Evolutionary conservation across 805 yeast genomes (phyloP).

Genomic region (Schizosaccharomyces cryophilus): DNA sequence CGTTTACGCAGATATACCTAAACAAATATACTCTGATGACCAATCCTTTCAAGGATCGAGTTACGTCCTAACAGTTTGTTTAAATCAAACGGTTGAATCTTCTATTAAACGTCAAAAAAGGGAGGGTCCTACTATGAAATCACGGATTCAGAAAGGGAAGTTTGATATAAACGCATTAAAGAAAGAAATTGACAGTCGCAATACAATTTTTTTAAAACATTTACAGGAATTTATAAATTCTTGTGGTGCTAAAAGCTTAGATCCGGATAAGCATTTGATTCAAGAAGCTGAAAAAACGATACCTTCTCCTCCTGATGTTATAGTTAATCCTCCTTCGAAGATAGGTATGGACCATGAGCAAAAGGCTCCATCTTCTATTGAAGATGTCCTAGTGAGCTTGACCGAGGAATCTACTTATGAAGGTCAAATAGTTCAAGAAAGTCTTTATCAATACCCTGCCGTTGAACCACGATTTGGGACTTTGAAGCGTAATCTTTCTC

Average conservation of each 20-base stretch:
- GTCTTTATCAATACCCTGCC: not conserved
- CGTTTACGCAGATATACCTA: not conserved
- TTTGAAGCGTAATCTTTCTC: not conserved
- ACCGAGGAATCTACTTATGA: conserved; percentile 24
- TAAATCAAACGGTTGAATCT: not conserved
- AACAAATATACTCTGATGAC: not conserved
- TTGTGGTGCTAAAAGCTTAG: too few species aligned
- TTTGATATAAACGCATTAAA: too few species aligned
- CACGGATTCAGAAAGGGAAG: too few species aligned
- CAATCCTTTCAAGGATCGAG: not conserved
- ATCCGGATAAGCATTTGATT: too few species aligned
- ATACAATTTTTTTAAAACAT: too few species aligned
- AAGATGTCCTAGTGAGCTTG: conserved; percentile 26
- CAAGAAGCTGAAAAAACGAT: too few species aligned
- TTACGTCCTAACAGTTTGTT: not conserved
- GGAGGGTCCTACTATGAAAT: too few species aligned
- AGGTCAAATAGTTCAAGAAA: not conserved
- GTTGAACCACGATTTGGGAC: not conserved
- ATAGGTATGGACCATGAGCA: not conserved
- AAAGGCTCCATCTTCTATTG: conserved; percentile 4
- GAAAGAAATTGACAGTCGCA: too few species aligned
- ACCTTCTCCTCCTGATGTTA: not conserved
- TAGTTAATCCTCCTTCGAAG: too few species aligned
- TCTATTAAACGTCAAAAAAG: too few species aligned
- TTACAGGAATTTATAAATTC: too few species aligned